Conservation (phyloP, 1,139 yeast species). For the Candida sojae region DNA sequence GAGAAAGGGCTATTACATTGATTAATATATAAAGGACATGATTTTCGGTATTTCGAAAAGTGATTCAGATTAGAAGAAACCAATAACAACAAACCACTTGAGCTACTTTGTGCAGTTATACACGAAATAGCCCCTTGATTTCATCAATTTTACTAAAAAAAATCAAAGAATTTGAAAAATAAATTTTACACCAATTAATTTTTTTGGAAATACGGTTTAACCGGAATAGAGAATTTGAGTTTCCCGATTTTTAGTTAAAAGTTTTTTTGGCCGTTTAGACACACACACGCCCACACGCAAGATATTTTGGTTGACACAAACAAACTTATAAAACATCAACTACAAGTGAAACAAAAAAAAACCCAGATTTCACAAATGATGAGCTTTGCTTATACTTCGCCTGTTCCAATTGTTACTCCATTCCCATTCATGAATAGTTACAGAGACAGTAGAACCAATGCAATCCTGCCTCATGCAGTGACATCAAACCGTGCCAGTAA, state of each 20-base stretch:
- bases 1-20: neutral
- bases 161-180: neutral
- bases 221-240: neutral
- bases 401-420: neutral
- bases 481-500: neutral
- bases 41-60: too few relatives aligned
- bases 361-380: neutral
- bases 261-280: neutral
- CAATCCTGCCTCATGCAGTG: neutral
- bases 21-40: too few relatives aligned
- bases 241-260: neutral
- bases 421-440: neutral
- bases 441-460: neutral
- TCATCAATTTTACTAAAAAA: neutral
- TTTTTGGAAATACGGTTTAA: constrained; percentile 3
- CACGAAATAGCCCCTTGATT: neutral
- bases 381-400: constrained; percentile 1
- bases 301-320: neutral
- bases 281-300: neutral
- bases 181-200: neutral
- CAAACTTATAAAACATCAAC: neutral
- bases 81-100: too few relatives aligned
- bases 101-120: neutral
- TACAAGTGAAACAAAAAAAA: neutral
- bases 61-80: too few relatives aligned